Percentiles rank a stretch among this genome's conserved stretches.
phyloP scores from a whole-genome alignment of 345 rosid species.

The Cardiospermum halicacabum region DNA sequence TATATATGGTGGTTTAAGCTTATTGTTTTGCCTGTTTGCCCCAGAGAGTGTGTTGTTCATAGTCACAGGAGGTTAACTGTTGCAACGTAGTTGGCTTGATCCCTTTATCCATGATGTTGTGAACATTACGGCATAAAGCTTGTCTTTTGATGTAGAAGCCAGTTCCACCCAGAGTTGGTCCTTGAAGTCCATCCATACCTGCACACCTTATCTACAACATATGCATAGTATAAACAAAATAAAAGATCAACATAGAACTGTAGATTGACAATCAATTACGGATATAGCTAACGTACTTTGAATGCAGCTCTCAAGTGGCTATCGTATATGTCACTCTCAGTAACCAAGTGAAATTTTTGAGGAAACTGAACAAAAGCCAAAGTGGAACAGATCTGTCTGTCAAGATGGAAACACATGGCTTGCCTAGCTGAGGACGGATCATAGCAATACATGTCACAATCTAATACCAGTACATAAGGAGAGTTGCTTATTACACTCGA shows the following conservation, averaged over 20 bases:
- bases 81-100: conserved; percentile 7
- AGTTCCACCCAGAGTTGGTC: conserved; percentile 42
- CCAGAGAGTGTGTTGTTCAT: conserved; percentile 13
- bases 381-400: conserved; percentile 25
- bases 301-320: conserved; percentile 24
- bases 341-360: conserved; percentile 36
- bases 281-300: conserved; percentile 15
- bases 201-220: conserved; percentile 23
- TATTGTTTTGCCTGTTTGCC: conserved; percentile 19
- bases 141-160: conserved; percentile 44
- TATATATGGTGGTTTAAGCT: too few species aligned
- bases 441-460: conserved; percentile 52
- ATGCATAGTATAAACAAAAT: too few species aligned
- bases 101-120: neutral
- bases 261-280: too few species aligned
- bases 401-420: conserved; percentile 45
- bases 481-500: conserved; percentile 43
- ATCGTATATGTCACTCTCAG: conserved; percentile 43
- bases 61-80: conserved; percentile 3
- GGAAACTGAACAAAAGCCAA: conserved; percentile 51
- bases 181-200: conserved; percentile 39
- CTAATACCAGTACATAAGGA: conserved; percentile 38
- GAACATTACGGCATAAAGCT: conserved; percentile 22
- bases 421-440: conserved; percentile 42
- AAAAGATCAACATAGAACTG: neutral